Evolutionary conservation across 306 rosid species (phyloP).

Genomic region (Elaeagnus macrophylla): DNA sequence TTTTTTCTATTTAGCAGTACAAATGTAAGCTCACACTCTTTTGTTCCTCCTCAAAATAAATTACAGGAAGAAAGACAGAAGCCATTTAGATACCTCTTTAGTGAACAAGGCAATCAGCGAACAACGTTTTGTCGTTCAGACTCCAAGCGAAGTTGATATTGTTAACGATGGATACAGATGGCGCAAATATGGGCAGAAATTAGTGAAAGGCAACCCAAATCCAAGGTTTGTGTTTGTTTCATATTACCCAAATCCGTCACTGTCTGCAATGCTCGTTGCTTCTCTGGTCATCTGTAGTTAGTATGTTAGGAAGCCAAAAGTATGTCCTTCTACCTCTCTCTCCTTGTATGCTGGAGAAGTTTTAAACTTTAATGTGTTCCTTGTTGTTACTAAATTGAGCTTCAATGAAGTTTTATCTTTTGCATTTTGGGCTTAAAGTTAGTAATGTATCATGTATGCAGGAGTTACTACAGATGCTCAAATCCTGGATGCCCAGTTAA

Average conservation of each 20-base stretch:
- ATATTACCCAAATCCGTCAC: too few species aligned
- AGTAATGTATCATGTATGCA: conserved; percentile 21
- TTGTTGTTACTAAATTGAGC: too few species aligned
- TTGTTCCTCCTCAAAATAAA: conserved; percentile 10
- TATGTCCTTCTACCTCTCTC: too few species aligned
- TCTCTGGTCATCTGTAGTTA: too few species aligned
- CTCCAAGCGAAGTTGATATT: conserved; percentile 66
- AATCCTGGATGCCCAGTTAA: conserved; percentile 77
- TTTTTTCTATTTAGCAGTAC: neutral
- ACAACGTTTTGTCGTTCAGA: conserved; percentile 56
- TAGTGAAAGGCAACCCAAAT: conserved; percentile 74
- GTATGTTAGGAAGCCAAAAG: too few species aligned
- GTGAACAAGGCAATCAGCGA: conserved; percentile 41
- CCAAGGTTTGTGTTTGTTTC: conserved; percentile 46
- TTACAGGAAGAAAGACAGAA: conserved; percentile 53
- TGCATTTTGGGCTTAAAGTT: too few species aligned
- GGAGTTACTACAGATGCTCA: conserved; percentile 95
- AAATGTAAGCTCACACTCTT: conserved; percentile 16
- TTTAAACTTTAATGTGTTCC: too few species aligned
- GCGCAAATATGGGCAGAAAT: conserved; percentile 95
- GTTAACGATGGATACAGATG: conserved; percentile 86
- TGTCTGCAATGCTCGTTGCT: too few species aligned
- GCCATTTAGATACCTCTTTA: conserved; percentile 23
- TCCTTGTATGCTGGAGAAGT: too few species aligned
- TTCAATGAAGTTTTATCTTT: too few species aligned